Evolutionary conservation across 2,329 filamentous ascomycete species (phyloP), one percentile per base, ranked within the genome.

Genomic region (Tolypocladium album): DNA sequence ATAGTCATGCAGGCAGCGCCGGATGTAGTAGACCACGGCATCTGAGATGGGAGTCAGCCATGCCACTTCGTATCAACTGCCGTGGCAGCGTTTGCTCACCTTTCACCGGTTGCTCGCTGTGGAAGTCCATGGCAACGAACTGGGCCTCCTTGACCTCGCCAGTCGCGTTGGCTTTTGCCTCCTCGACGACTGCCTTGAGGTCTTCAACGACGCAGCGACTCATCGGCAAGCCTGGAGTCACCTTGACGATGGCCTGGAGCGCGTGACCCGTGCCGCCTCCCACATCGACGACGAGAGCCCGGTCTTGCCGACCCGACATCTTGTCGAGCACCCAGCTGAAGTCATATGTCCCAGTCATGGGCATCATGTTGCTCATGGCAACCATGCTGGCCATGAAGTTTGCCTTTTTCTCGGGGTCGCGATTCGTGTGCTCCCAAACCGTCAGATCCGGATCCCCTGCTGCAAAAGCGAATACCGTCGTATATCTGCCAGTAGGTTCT

Each of bases 1-100:
- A 60, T 74, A 76, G 59, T 76, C 71, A 60, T 76, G 74, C 1
- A 76, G 68, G 52, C 70, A 71, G 8, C 71, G 69, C 57, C 67
- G 68, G 59, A 72, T 71, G 64, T 67, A 71, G 64, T 76, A 76
- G 15, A 74, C 63, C 31, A 70, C 60, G 20, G 74, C 74, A 5
- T 69, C 73, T 74, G 27, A 3, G 13, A 34, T 9, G 24, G 50
- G 17, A 7, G 55, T 56, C 39, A 59, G 58, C 31, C 11, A 13
- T 36, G 22, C 22, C 43, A 2, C 24, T 31, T 31, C 9, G 4
- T 7, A 15, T 13, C 6, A 27, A 1, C 12, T 36, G 13, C 2
- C 20, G 22, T 12, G 4, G 22, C 57, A 31, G 24, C 27, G 34
- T 57, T 57, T 56, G 5, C 55, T 22, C 40, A 58, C 57, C 62